Percentiles rank a stretch among this genome's conserved stretches.
These are phyloP conservation scores for Oryza meyeriana DNA, from an alignment of 176 grass and related monocot genomes.

Conservation along the genomic window DNA sequence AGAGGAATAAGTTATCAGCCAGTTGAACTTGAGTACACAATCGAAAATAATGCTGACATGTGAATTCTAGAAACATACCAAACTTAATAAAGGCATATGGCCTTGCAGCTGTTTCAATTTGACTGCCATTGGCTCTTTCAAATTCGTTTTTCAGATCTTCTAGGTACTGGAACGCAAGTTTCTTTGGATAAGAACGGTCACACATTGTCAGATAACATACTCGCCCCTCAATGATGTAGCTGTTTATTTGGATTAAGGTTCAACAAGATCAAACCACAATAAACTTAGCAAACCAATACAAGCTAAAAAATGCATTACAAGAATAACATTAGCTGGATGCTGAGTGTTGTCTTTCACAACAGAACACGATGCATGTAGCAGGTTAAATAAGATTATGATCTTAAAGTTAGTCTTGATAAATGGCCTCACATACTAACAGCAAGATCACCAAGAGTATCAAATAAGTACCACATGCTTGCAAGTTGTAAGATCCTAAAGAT, in stretches of 20 bases:
- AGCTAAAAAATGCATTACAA: not conserved
- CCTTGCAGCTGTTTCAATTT: conserved; percentile 96
- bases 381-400: not conserved
- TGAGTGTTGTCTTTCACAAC: not conserved
- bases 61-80: conserved; percentile 47
- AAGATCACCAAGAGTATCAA: not conserved
- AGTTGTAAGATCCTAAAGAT: not conserved
- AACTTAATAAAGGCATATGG: conserved; percentile 98
- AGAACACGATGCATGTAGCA: not conserved
- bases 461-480: not conserved
- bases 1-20: conserved; percentile 24
- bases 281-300: not conserved
- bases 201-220: conserved; percentile 99
- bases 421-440: not conserved
- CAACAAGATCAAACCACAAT: not conserved
- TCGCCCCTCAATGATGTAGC: conserved; percentile 92
- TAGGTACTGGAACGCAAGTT: conserved; percentile 94
- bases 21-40: not conserved
- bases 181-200: conserved; percentile 96
- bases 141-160: conserved; percentile 99
- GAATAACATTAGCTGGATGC: not conserved
- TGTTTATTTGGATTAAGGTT: conserved; percentile 48
- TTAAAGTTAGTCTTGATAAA: not conserved
- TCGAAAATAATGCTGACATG: conserved; percentile 4
- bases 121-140: conserved; percentile 82